Base-by-base conservation (phyloP, 1,139 yeast species). In the Ogataea hybrid region DNA sequence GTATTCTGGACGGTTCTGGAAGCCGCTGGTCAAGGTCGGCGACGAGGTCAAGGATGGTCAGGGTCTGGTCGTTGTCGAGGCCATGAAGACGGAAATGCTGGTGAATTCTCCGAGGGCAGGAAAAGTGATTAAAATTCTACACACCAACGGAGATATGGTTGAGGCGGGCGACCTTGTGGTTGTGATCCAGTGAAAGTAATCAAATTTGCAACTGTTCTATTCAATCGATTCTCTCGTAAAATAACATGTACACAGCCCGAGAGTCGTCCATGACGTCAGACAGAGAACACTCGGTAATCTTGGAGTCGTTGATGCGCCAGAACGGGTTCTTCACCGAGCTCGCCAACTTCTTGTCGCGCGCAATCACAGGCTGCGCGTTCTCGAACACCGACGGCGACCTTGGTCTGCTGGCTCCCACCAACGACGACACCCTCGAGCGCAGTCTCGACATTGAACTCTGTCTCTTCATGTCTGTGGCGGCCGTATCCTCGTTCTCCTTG, bases 51-150 rank as follows among this genome's bases (percentile, higher is more conserved):
- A 70, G 41, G 75, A 69, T 44, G 95, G 90, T 27, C 92, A 87
- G 56, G 89, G 89, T 4, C 71, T 92, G 50, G 77, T 92, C 49
- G 88, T 92, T 41, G 87, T 92, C 45, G 97, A 92, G 64, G 97
- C 97, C 41, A 92, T 92, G 97, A 92, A 92, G 71, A 92, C 98
- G 1, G 98, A 92, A 64, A 89, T 92, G 96, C 77, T 81, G 38
- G 95, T 90, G 32, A 71, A 68, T 46, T 80, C 97, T 14, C 75
- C 95, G 3, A 73, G 65, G 39, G 71, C 68, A 8, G 97, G 97
- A 54, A 86, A 77, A 59, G 92, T 92, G 15, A 67, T 79, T 39
- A 86, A 87, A 68, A 72, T 92, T 35, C 68, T 81, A 48, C 95
- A 86, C 63, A 73, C 73, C 49, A 87, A 87, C 58, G 97, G 97